Percentiles rank a stretch among this genome's conserved stretches.
phyloP scores from a whole-genome alignment of 345 rosid species.

The Pseudoturritis turrita region DNA sequence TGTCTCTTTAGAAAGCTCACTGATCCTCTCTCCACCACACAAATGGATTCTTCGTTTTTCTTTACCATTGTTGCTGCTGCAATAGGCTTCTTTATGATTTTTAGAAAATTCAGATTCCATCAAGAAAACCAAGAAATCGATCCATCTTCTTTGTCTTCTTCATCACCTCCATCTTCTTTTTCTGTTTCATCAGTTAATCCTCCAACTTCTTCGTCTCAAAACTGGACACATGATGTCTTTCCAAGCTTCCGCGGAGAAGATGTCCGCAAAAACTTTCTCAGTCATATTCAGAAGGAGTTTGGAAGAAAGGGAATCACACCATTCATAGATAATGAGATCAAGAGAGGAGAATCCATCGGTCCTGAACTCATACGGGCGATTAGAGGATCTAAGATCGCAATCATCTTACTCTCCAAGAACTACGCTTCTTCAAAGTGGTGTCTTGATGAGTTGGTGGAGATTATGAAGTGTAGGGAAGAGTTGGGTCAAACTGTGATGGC shows the following conservation, averaged over 20 bases:
- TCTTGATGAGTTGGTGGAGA: background rate
- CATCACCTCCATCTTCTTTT: background rate
- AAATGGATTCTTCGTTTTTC: background rate
- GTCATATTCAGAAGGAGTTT: background rate
- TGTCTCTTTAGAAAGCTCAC: background rate
- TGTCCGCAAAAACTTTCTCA: background rate
- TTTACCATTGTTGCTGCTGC: background rate
- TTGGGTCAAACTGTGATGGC: background rate
- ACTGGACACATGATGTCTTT: background rate
- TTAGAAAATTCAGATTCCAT: background rate
- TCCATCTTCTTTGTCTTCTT: background rate
- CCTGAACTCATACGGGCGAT: conserved; percentile 3
- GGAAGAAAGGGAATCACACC: background rate
- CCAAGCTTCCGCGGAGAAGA: background rate
- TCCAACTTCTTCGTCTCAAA: background rate
- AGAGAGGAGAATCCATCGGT: conserved; percentile 12
- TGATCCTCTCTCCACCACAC: background rate
- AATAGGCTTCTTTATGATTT: background rate
- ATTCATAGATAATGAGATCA: background rate
- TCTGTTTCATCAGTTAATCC: background rate
- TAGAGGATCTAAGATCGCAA: conserved; percentile 4
- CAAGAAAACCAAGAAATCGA: background rate
- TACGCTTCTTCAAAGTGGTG: conserved; percentile 3
- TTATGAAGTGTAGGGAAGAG: background rate
- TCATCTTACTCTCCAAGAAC: background rate